Evolutionary conservation across 345 rosid genomes (phyloP).

Genomic region (Lepidium aucheri): DNA sequence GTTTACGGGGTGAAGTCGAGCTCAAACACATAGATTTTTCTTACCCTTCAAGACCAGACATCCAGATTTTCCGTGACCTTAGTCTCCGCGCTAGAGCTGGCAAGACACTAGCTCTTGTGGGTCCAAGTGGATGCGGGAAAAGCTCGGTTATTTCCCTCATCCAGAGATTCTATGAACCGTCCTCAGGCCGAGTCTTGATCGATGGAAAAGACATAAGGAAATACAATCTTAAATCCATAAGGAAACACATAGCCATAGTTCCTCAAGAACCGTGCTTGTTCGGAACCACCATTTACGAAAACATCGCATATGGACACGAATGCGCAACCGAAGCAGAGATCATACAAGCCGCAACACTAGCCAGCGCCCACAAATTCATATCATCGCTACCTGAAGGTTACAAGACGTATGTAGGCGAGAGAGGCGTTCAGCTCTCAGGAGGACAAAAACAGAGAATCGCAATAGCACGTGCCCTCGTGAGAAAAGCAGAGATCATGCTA

Average conservation of each 20-base stretch:
- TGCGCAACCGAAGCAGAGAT: conserved; percentile 83
- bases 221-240: conserved; percentile 81
- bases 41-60: conserved; percentile 86
- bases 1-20: conserved; percentile 89
- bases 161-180: conserved; percentile 80
- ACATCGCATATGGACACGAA: conserved; percentile 90
- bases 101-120: conserved; percentile 89
- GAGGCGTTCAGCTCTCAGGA: conserved; percentile 94
- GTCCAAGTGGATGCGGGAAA: conserved; percentile 98
- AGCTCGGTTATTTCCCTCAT: conserved; percentile 85
- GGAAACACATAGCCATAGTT: conserved; percentile 85
- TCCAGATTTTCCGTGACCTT: conserved; percentile 75
- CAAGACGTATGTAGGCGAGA: conserved; percentile 77
- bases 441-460: conserved; percentile 94
- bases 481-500: conserved; percentile 84
- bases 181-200: conserved; percentile 79
- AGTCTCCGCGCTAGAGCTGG: conserved; percentile 85
- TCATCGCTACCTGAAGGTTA: conserved; percentile 77
- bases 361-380: conserved; percentile 87
- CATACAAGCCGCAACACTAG: conserved; percentile 81
- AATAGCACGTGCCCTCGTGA: conserved; percentile 69
- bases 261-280: conserved; percentile 97
- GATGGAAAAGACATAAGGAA: conserved; percentile 94
- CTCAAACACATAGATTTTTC: conserved; percentile 91
- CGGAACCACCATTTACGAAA: conserved; percentile 70